Conservation (phyloP, 1,284 basidiomycete species). For the Cryptococcus wingfieldii region DNA sequence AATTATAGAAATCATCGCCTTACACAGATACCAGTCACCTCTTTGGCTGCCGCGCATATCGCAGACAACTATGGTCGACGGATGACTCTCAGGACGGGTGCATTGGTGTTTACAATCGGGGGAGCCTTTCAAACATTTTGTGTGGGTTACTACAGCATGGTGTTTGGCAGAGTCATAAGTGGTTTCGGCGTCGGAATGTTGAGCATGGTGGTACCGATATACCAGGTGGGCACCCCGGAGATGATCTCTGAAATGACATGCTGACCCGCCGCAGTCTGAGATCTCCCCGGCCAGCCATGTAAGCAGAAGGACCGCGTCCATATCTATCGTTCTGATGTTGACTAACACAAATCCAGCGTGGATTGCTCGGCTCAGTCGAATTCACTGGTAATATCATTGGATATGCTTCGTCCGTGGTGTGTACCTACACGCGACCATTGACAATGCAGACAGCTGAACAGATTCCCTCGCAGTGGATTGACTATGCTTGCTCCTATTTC, state of each 20-base stretch:
- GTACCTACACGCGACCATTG: constrained; percentile 35
- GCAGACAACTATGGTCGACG: constrained; percentile 85
- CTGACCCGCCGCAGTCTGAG: constrained; percentile 61
- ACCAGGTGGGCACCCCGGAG: constrained; percentile 52
- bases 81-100: constrained; percentile 81
- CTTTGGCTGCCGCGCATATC: constrained; percentile 78
- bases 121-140: constrained; percentile 88
- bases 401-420: constrained; percentile 88
- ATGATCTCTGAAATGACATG: not conserved
- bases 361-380: constrained; percentile 90
- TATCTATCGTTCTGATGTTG: not conserved
- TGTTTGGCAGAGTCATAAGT: constrained; percentile 78
- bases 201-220: constrained; percentile 94
- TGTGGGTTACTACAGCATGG: constrained; percentile 76
- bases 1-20: not conserved
- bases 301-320: constrained; percentile 31
- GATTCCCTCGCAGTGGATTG: constrained; percentile 68
- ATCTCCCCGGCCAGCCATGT: constrained; percentile 92
- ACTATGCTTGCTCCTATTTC: constrained; percentile 88
- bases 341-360: constrained; percentile 56
- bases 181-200: constrained; percentile 92
- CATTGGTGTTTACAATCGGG: constrained; percentile 80
- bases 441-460: not conserved
- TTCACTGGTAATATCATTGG: constrained; percentile 92
- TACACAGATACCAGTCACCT: constrained; percentile 62